phyloP scores from a whole-genome alignment of 1,284 basidiomycete species.

The Butyriboletus appendiculatus region DNA sequence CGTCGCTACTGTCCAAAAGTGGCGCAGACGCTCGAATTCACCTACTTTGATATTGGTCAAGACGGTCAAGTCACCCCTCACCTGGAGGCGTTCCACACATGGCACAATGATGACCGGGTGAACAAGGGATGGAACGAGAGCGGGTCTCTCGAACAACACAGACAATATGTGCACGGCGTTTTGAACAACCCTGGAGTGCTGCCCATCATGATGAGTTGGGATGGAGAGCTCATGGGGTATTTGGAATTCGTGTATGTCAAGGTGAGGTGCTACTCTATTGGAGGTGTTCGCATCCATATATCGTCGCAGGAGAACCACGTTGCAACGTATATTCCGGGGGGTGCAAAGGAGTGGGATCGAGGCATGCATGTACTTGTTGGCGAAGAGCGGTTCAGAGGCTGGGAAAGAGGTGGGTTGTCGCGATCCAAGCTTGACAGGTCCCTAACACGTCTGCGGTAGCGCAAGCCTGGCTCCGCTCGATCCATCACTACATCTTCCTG shows the following conservation, averaged over 20 bases:
- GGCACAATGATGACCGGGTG: constrained; percentile 55
- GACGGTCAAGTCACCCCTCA: constrained; percentile 32
- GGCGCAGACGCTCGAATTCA: constrained; percentile 44
- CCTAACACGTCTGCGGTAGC: constrained; percentile 29
- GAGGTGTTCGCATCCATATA: neutral
- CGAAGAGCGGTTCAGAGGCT: constrained; percentile 49
- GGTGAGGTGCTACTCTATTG: constrained; percentile 23
- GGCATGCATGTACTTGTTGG: constrained; percentile 52
- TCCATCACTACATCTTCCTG: constrained; percentile 51
- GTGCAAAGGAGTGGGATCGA: constrained; percentile 50
- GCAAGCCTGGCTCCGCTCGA: constrained; percentile 46
- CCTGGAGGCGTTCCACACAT: constrained; percentile 48
- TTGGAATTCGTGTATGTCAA: constrained; percentile 53
- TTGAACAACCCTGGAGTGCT: constrained; percentile 45
- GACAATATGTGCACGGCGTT: constrained; percentile 44
- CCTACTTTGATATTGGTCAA: constrained; percentile 44
- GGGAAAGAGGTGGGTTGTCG: constrained; percentile 36
- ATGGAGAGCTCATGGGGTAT: constrained; percentile 56
- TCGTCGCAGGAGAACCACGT: constrained; percentile 43
- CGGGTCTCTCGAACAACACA: constrained; percentile 50
- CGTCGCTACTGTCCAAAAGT: constrained; percentile 47
- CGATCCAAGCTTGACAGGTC: neutral
- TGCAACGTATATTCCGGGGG: constrained; percentile 40
- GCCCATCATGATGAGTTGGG: constrained; percentile 52
- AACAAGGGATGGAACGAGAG: constrained; percentile 52